These are phyloP conservation scores for Fragaria nilgerrensis DNA, from an alignment of 306 rosid species.

Conservation along the genomic window DNA sequence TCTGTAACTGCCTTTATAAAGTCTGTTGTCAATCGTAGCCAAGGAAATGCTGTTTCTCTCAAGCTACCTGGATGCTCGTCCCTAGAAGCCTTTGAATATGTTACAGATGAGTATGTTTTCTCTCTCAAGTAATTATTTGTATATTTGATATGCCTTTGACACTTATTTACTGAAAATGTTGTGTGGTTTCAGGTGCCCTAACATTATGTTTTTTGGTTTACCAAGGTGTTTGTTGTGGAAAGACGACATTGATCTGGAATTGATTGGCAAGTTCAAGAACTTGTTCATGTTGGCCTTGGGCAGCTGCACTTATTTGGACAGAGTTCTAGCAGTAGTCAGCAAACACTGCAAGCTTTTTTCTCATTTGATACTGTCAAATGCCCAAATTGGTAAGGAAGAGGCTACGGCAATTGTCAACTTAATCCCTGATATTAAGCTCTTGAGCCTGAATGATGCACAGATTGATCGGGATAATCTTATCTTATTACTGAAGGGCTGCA, in stretches of 20 bases:
- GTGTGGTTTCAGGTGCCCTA: conserved; percentile 9
- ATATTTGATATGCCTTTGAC: background rate
- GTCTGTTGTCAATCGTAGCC: background rate
- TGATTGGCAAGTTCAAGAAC: conserved; percentile 2
- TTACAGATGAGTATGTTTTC: background rate
- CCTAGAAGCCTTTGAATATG: background rate
- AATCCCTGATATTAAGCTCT: background rate
- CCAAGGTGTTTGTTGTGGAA: background rate
- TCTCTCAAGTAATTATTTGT: background rate
- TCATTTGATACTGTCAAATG: background rate
- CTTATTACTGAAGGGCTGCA: conserved; percentile 11
- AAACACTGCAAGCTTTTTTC: background rate
- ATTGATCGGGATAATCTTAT: background rate
- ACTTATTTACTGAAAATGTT: background rate
- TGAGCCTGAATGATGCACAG: background rate
- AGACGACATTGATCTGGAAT: background rate
- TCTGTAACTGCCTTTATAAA: background rate
- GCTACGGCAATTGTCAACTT: background rate
- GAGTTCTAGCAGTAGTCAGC: background rate
- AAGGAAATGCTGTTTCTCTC: conserved; percentile 4
- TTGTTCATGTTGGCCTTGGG: background rate
- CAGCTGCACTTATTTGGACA: background rate
- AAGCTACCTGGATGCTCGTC: conserved; percentile 1
- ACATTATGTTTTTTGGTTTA: background rate
- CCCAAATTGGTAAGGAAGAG: background rate